phyloP scores from a whole-genome alignment of 306 rosid genomes.

The Canavalia gladiata region DNA sequence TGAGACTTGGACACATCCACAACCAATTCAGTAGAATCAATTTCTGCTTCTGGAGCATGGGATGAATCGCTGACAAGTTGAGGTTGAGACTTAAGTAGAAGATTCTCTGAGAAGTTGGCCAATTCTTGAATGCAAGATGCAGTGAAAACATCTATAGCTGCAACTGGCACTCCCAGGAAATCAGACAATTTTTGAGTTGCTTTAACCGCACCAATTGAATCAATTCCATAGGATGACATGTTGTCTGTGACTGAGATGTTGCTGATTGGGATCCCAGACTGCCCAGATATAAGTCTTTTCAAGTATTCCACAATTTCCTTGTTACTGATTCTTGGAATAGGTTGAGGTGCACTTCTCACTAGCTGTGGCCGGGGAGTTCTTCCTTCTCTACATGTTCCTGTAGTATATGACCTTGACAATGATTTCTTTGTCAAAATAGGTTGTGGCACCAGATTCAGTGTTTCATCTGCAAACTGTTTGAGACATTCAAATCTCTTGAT shows the following conservation, averaged over 20 bases:
- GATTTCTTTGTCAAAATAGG: conserved; percentile 60
- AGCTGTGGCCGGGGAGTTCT: conserved; percentile 69
- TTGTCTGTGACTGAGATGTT: conserved; percentile 71
- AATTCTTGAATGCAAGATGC: conserved; percentile 85
- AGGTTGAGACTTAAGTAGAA: conserved; percentile 68
- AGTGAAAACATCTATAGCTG: conserved; percentile 88
- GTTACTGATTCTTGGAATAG: conserved; percentile 53
- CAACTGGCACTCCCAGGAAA: conserved; percentile 84
- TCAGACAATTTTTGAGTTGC: conserved; percentile 91
- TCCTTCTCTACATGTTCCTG: conserved; percentile 79
- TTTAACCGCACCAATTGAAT: conserved; percentile 89
- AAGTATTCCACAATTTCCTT: conserved; percentile 71
- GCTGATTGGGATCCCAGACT: conserved; percentile 66
- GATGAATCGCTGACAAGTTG: conserved; percentile 54
- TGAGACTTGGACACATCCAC: conserved; percentile 64
- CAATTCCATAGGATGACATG: conserved; percentile 77
- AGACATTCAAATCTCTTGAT: conserved; percentile 94
- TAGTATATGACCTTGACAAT: conserved; percentile 69
- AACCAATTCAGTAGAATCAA: conserved; percentile 54
- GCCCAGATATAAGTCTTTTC: conserved; percentile 79
- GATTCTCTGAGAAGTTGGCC: conserved; percentile 78
- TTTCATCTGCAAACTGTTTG: conserved; percentile 83
- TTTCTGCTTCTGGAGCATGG: conserved; percentile 54
- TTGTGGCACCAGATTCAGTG: conserved; percentile 68
- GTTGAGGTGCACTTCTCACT: conserved; percentile 44